Conservation (phyloP, 441 rosid species). For the Bocquillonia castaneifolia region DNA sequence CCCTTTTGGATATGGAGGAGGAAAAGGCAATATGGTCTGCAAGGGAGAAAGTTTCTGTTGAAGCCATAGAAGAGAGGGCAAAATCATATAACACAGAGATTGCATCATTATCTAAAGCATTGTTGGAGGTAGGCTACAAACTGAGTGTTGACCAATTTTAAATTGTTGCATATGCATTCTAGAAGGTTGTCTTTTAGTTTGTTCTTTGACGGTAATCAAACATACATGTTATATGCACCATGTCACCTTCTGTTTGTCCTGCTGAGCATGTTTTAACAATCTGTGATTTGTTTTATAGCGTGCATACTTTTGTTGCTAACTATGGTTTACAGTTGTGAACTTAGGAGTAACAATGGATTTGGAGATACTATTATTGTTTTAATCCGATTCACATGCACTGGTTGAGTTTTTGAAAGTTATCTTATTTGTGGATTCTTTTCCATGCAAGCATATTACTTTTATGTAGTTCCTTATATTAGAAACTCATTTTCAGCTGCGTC, state of each 20-base stretch:
- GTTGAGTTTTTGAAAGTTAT: too few relatives aligned
- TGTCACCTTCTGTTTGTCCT: too few relatives aligned
- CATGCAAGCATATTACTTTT: neutral
- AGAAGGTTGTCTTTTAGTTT: too few relatives aligned
- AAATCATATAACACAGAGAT: slow-evolving; percentile 39
- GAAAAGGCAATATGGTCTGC: slow-evolving; percentile 79
- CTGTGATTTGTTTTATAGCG: too few relatives aligned
- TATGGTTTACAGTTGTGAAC: too few relatives aligned
- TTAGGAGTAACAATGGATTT: too few relatives aligned
- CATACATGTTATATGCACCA: too few relatives aligned
- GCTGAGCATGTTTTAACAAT: too few relatives aligned
- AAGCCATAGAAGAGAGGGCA: slow-evolving; percentile 58
- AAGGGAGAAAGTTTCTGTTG: slow-evolving; percentile 62
- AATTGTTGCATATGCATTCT: neutral
- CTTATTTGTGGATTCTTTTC: neutral
- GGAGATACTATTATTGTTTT: too few relatives aligned
- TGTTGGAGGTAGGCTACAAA: slow-evolving; percentile 50
- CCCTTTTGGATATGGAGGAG: slow-evolving; percentile 89
- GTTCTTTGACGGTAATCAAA: too few relatives aligned
- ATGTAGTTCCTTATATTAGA: neutral
- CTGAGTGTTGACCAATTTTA: neutral
- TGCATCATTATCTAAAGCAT: slow-evolving; percentile 40
- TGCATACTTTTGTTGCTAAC: too few relatives aligned
- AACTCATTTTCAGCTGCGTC: neutral
- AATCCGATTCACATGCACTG: too few relatives aligned